Base-by-base conservation (phyloP, 2,329 filamentous ascomycete species). In the Seiridium unicorne region DNA sequence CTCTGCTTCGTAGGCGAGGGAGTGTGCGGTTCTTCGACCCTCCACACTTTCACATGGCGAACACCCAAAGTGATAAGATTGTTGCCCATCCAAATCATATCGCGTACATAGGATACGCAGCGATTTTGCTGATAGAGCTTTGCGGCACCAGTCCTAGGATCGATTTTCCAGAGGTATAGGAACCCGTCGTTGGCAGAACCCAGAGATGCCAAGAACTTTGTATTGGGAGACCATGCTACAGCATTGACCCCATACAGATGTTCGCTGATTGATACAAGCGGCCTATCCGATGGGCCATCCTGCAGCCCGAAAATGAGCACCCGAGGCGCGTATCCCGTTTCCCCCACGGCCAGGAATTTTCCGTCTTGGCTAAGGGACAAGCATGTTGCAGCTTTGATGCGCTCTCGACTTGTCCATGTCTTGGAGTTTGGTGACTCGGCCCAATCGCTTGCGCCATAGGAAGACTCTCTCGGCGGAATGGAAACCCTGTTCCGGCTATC, bases 31-130 rank as follows among this genome's bases (percentile, higher is more conserved):
- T 94, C 92, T 42, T 95, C 91, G 9, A 95, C 83, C 66, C 89
- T 89, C 95, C 95, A 99, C 55, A 96, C 85, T 75, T 97, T 98
- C 73, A 97, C 87, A 76, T 97, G 94, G 34, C 95, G 87, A 56
- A 95, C 90, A 11, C 95, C 95, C 32, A 95, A 86, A 63, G 94
- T 97, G 61, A 99, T 81, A 57, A 99, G 82, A 65, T 78, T 90
- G 66, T 83, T 89, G 9, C 93, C 93, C 75, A 97, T 86, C 94
- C 95, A 99, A 46, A 90, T 84, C 86, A 99, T 96, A 57, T 89
- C 88, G 64, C 89, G 89, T 68, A 98, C 85, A 63, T 87, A 88
- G 18, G 91, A 93, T 5, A 93, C 98, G 76, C 95, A 98, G 72
- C 95, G 92, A 75, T 98, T 87, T 68, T 98, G 81, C 84, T 97